Conservation (phyloP, 2,329 filamentous ascomycete genomes). For the Diaporthe destruens region DNA sequence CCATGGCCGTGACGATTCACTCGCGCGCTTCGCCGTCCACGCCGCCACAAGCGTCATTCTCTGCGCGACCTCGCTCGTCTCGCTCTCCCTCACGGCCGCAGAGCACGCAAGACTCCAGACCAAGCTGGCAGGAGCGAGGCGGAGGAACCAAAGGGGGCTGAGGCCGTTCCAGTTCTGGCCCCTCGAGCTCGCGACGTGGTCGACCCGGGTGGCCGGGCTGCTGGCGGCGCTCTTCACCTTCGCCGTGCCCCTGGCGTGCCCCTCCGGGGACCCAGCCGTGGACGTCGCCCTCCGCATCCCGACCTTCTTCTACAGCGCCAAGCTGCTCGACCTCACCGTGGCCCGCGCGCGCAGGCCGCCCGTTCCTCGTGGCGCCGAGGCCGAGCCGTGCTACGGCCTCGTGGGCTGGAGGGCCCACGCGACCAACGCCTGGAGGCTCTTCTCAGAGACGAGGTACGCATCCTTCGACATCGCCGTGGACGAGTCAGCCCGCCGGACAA, state of each 20-base stretch:
- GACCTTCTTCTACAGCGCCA: constrained; percentile 36
- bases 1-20: background rate
- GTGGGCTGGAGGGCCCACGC: background rate
- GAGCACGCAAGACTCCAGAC: constrained; percentile 3
- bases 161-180: constrained; percentile 16
- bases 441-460: constrained; percentile 32
- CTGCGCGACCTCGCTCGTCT: constrained; percentile 13
- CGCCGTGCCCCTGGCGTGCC: constrained; percentile 7
- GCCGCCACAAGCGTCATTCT: background rate
- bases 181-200: background rate
- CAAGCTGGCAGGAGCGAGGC: background rate
- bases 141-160: background rate
- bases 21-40: background rate
- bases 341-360: constrained; percentile 14
- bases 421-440: constrained; percentile 8
- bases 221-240: constrained; percentile 7
- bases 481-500: background rate
- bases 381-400: background rate
- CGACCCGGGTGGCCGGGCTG: constrained; percentile 9
- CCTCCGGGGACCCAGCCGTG: background rate
- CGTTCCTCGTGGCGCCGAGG: background rate
- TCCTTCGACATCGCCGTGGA: constrained; percentile 35
- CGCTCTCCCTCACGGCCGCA: constrained; percentile 24
- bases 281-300: constrained; percentile 20
- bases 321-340: constrained; percentile 30